Conservation (phyloP, 306 rosid genomes). For the Cucurbita maxima region DNA sequence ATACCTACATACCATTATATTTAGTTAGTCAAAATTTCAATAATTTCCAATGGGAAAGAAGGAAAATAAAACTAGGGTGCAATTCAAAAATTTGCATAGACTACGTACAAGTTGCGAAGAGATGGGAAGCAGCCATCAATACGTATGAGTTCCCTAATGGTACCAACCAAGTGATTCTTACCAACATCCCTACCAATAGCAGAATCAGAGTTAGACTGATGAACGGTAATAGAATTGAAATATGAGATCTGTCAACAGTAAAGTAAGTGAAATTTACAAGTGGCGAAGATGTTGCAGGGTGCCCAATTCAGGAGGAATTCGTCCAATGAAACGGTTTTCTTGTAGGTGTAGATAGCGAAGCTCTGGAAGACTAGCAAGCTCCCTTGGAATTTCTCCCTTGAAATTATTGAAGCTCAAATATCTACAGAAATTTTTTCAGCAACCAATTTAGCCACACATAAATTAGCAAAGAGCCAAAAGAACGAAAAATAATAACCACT, state of each 20-base stretch:
- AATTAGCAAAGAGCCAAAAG: background rate
- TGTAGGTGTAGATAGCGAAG: slow-evolving; percentile 93
- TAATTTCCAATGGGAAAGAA: background rate
- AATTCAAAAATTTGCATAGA: background rate
- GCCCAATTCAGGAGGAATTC: slow-evolving; percentile 87
- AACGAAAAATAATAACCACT: background rate
- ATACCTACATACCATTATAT: slow-evolving; percentile 35
- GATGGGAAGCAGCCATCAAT: slow-evolving; percentile 91
- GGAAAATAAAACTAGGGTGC: background rate
- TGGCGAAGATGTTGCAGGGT: slow-evolving; percentile 85
- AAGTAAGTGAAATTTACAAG: slow-evolving; percentile 29
- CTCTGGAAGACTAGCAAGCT: slow-evolving; percentile 79
- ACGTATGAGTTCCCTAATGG: slow-evolving; percentile 91
- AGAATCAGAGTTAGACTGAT: background rate
- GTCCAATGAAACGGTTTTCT: slow-evolving; percentile 74
- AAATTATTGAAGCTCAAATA: slow-evolving; percentile 92
- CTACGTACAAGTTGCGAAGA: slow-evolving; percentile 79
- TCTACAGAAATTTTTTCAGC: slow-evolving; percentile 22
- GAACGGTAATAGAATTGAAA: background rate
- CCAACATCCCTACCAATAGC: slow-evolving; percentile 71
- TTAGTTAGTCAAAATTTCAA: background rate
- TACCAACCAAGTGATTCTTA: slow-evolving; percentile 95
- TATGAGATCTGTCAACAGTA: background rate
- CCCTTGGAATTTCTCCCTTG: slow-evolving; percentile 94
- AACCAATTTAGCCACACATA: background rate